A percentile compares a stretch with the other conserved stretches of the same genome.
phyloP scores from a whole-genome alignment of 2,329 filamentous ascomycete genomes.

The Thielaviopsis punctulata region DNA sequence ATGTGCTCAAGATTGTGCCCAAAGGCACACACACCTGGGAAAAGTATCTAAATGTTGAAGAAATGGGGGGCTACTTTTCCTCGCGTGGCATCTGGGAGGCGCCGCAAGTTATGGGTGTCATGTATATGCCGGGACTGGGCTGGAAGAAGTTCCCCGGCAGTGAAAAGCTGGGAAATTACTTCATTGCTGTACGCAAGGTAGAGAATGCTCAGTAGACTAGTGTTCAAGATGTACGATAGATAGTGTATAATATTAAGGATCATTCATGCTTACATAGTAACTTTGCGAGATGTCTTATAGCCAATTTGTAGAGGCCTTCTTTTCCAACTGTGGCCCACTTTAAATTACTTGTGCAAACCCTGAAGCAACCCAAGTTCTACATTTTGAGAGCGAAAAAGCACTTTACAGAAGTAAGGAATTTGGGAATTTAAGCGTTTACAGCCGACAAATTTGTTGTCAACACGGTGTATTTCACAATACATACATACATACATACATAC shows the following conservation, averaged over 20 bases:
- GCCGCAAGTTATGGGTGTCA: slow-evolving; percentile 54
- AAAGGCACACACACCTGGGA: slow-evolving; percentile 89
- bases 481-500: too few species aligned
- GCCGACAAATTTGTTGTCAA: too few species aligned
- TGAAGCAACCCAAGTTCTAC: background rate
- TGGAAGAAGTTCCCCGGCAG: slow-evolving; percentile 73
- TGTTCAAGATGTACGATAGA: slow-evolving; percentile 1
- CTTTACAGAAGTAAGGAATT: too few species aligned
- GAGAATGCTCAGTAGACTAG: slow-evolving; percentile 2
- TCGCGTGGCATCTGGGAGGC: slow-evolving; percentile 39
- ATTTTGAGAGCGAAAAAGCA: too few species aligned
- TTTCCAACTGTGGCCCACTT: background rate
- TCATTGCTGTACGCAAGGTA: slow-evolving; percentile 58
- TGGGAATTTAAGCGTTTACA: too few species aligned
- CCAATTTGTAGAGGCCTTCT: too few species aligned
- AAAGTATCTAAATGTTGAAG: slow-evolving; percentile 82
- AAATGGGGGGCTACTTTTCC: slow-evolving; percentile 44
- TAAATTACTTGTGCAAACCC: background rate
- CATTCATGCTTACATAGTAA: background rate
- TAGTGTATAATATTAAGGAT: background rate
- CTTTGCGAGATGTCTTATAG: too few species aligned
- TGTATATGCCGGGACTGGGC: slow-evolving; percentile 79
- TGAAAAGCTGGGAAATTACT: slow-evolving; percentile 87
- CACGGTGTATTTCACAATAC: too few species aligned
- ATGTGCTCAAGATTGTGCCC: slow-evolving; percentile 73